A percentile compares a stretch with the other conserved stretches of the same genome.
Conservation (phyloP, 305 asterid species). For the Euphrasia arctica region DNA sequence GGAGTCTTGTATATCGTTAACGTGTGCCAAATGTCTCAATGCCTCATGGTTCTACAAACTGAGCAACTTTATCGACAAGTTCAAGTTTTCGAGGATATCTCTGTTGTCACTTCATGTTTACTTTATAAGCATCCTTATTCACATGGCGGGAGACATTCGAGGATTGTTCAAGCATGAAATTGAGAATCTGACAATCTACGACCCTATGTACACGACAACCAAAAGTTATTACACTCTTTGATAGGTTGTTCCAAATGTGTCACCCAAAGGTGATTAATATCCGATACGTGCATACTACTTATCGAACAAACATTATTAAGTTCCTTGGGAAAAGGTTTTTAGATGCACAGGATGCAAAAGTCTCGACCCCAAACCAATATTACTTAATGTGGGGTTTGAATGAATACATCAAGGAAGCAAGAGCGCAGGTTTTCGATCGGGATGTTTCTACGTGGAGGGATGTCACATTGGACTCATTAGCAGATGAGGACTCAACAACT, state of each 20-base stretch:
- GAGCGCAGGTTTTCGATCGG: no score
- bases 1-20: background rate
- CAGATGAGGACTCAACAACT: no score
- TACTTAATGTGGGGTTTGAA: background rate
- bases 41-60: no score
- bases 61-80: no score
- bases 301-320: background rate
- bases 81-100: background rate
- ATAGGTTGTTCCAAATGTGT: background rate
- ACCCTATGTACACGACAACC: background rate
- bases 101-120: background rate
- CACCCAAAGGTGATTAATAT: background rate
- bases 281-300: background rate
- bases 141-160: background rate
- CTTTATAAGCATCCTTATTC: background rate
- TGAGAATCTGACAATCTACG: slow-evolving; percentile 11
- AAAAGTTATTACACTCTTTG: background rate
- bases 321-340: slow-evolving; percentile 4
- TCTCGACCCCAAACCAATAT: background rate
- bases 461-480: no score
- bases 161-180: slow-evolving; percentile 5
- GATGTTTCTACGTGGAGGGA: no score
- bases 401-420: background rate
- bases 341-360: background rate
- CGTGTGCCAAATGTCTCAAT: background rate